These are phyloP conservation scores for Fusarium pseudocircinatum DNA, from an alignment of 2,329 filamentous ascomycete species.

Conservation along the genomic window DNA sequence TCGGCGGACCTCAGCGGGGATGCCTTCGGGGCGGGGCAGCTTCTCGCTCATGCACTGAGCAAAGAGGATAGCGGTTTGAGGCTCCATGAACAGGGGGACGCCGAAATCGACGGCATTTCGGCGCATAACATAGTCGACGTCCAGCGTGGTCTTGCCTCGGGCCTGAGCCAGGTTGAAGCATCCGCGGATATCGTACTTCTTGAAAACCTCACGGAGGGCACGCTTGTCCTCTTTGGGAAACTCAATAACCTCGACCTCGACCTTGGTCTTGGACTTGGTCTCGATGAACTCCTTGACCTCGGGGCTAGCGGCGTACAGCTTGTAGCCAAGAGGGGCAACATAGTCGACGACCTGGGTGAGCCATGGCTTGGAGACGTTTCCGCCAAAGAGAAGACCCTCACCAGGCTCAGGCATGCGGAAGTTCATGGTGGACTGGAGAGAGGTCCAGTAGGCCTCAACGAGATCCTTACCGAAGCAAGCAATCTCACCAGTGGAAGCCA, in stretches of 20 bases:
- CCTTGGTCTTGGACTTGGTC: slow-evolving; percentile 70
- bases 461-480: slow-evolving; percentile 98
- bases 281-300: slow-evolving; percentile 88
- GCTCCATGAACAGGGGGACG: slow-evolving; percentile 97
- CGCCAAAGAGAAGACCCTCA: slow-evolving; percentile 94
- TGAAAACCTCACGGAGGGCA: slow-evolving; percentile 90
- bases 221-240: slow-evolving; percentile 98
- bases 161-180: slow-evolving; percentile 93
- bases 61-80: slow-evolving; percentile 96
- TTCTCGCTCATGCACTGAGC: slow-evolving; percentile 98
- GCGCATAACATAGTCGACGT: slow-evolving; percentile 98
- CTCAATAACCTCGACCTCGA: slow-evolving; percentile 88
- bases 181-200: slow-evolving; percentile 95
- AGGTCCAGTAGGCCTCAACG: slow-evolving; percentile 97
- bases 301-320: slow-evolving; percentile 85
- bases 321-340: slow-evolving; percentile 89
- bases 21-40: slow-evolving; percentile 86
- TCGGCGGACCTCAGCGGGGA: slow-evolving; percentile 88
- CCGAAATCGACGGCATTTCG: slow-evolving; percentile 98
- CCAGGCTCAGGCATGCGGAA: slow-evolving; percentile 96
- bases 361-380: slow-evolving; percentile 76
- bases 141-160: slow-evolving; percentile 82
- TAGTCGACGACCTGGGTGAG: slow-evolving; percentile 86
- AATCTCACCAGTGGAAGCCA: slow-evolving; percentile 97
- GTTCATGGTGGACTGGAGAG: slow-evolving; percentile 97